These are phyloP conservation scores for Apiospora sp. DNA, from an alignment of 2,329 filamentous ascomycete genomes.

Conservation along the genomic window DNA sequence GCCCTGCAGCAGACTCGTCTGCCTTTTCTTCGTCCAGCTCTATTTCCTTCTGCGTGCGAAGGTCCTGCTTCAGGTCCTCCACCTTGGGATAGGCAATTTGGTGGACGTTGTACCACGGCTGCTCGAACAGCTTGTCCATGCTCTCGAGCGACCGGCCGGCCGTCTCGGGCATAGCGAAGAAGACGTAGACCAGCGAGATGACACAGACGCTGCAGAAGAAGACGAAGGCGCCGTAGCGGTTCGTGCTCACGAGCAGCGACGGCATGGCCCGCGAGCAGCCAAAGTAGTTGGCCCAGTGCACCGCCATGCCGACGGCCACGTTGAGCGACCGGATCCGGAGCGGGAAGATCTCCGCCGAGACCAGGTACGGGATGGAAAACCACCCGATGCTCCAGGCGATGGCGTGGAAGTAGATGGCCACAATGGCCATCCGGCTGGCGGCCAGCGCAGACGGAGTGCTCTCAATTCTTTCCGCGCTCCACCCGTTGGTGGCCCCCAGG, in stretches of 20 bases:
- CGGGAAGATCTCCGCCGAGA: conserved; percentile 55
- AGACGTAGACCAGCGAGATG: conserved; percentile 42
- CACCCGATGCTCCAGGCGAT: conserved; percentile 56
- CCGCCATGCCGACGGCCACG: conserved; percentile 51
- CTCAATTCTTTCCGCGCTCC: conserved; percentile 31
- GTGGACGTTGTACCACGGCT: conserved; percentile 41
- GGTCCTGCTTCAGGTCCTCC: conserved; percentile 32
- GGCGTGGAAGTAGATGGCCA: conserved; percentile 52
- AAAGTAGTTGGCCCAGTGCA: conserved; percentile 50
- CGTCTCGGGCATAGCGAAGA: conserved; percentile 44
- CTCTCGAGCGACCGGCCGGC: conserved; percentile 41
- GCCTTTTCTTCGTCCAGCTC: conserved; percentile 8
- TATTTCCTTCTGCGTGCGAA: background rate
- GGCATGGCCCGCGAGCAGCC: conserved; percentile 46
- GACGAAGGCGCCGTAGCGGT: conserved; percentile 42
- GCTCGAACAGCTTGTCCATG: conserved; percentile 41
- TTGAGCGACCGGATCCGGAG: conserved; percentile 50
- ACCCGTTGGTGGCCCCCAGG: conserved; percentile 40
- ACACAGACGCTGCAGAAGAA: conserved; percentile 41
- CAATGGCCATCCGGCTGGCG: conserved; percentile 50
- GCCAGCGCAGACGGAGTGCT: conserved; percentile 34
- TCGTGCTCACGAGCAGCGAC: conserved; percentile 41
- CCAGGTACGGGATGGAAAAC: conserved; percentile 54
- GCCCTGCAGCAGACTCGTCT: background rate
- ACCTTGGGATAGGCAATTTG: conserved; percentile 41